Evolutionary conservation across 805 yeast genomes (phyloP), one percentile per base, ranked within the genome.

Genomic region (Kodamaea neixiangensis): DNA sequence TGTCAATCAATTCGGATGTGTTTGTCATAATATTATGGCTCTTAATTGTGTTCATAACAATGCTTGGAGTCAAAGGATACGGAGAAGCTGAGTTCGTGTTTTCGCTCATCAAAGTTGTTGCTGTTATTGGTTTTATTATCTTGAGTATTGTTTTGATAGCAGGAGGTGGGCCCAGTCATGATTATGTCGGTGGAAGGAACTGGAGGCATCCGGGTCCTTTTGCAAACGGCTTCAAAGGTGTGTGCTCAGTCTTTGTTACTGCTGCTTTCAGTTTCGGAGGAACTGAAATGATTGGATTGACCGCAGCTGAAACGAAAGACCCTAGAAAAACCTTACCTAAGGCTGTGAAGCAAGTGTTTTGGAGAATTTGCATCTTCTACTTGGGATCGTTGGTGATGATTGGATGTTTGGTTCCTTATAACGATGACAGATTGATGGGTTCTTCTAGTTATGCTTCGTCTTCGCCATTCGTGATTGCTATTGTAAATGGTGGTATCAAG

Each of bases 261-360:
- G 90, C 93, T 10, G 89, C 91, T 0, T 87, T 86, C 64, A 77
- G 89, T 10, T 87, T 82, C 61, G 81, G 86, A 34, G 92, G 93
- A 49, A 79, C 88, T 14, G 94, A 87, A 68, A 71, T 87, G 56
- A 79, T 81, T 35, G 89, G 89, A 44, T 73, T 87, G 29, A 86
- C 91, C 7, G 87, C 92, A 18, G 91, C 92, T 5, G 94, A 88
- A 67, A 77, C 89, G 14, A 77, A 68, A 38, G 80, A 86, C 64
- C 92, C 93, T 43, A 73, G 86, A 57, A 75, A 73, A 51, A 68
- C 86, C 3, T 75, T 87, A 47, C 93, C 93, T 29, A 76, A 77
- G 40, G 91, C 93, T 35, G 81, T 85, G 49, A 87, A 87, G 66
- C 91, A 87, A 70, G 89, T 86, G 2, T 86, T 88, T 68, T 87